Conservation (phyloP, 78 protist genomes). For the Cavenderia fasciculata region DNA sequence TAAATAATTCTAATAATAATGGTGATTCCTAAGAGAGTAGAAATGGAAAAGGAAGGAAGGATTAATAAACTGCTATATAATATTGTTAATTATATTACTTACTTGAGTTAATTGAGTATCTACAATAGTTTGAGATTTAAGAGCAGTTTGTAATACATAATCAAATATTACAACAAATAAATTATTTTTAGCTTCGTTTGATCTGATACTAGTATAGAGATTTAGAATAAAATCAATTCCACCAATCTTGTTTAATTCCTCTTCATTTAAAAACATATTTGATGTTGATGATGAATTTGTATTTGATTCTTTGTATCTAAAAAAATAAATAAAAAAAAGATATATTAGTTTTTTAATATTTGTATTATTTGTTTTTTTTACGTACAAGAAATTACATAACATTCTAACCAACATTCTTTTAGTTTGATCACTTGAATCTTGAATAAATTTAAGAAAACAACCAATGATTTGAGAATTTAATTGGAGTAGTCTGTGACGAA, state of each 20-base stretch:
- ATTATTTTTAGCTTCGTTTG: slow-evolving; percentile 68
- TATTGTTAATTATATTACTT: neutral
- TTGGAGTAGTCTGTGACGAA: slow-evolving; percentile 7
- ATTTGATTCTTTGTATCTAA: slow-evolving; percentile 3
- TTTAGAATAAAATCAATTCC: slow-evolving; percentile 49
- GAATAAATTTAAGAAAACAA: neutral
- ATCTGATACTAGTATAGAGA: slow-evolving; percentile 41
- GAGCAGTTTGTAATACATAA: slow-evolving; percentile 49
- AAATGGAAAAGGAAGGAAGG: neutral
- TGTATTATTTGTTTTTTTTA: too few species aligned
- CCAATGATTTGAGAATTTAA: slow-evolving; percentile 48
- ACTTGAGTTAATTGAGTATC: slow-evolving; percentile 41
- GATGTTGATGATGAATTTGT: neutral
- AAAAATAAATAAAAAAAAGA: neutral
- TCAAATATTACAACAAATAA: slow-evolving; percentile 64
- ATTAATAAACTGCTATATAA: neutral
- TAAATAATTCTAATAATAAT: slow-evolving; percentile 49
- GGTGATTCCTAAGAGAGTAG: slow-evolving; percentile 35
- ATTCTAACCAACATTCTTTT: slow-evolving; percentile 56
- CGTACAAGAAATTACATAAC: slow-evolving; percentile 35
- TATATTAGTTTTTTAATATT: too few species aligned
- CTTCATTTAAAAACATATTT: slow-evolving; percentile 45
- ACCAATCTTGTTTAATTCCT: slow-evolving; percentile 34
- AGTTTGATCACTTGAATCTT: slow-evolving; percentile 21
- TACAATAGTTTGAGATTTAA: slow-evolving; percentile 47